Conservation (phyloP, 2,329 filamentous ascomycete genomes). For the Grosmannia clavigera region DNA sequence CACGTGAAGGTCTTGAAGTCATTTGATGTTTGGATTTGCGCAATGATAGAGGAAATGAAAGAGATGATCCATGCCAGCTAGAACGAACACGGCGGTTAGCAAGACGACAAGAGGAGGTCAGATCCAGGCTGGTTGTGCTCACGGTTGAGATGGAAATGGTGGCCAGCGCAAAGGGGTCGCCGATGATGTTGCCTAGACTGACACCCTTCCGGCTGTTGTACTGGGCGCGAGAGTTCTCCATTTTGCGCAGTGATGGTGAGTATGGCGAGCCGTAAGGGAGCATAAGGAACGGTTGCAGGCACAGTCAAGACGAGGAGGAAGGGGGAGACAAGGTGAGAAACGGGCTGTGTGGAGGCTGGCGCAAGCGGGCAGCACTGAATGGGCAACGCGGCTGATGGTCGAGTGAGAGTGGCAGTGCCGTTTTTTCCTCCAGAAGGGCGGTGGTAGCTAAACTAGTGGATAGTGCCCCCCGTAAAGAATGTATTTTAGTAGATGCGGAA, state of each 20-base stretch:
- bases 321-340: background rate
- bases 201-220: slow-evolving; percentile 49
- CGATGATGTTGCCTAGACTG: slow-evolving; percentile 78
- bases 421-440: background rate
- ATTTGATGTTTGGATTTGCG: slow-evolving; percentile 36
- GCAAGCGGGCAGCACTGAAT: background rate
- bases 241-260: slow-evolving; percentile 68
- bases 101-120: background rate
- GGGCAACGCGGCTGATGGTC: background rate
- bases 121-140: slow-evolving; percentile 28
- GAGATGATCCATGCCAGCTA: slow-evolving; percentile 93
- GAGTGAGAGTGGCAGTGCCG: background rate
- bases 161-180: slow-evolving; percentile 90
- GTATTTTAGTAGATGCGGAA: background rate
- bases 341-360: background rate
- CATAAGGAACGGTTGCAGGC: slow-evolving; percentile 39
- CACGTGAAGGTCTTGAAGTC: slow-evolving; percentile 77
- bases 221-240: slow-evolving; percentile 54
- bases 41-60: slow-evolving; percentile 75
- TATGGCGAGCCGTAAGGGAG: slow-evolving; percentile 60
- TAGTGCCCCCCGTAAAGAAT: background rate
- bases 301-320: background rate
- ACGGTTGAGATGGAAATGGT: slow-evolving; percentile 87
- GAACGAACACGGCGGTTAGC: slow-evolving; percentile 1
- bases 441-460: background rate